Base-by-base conservation (phyloP, 768 basidiomycete species). In the Kwoniella europaea region DNA sequence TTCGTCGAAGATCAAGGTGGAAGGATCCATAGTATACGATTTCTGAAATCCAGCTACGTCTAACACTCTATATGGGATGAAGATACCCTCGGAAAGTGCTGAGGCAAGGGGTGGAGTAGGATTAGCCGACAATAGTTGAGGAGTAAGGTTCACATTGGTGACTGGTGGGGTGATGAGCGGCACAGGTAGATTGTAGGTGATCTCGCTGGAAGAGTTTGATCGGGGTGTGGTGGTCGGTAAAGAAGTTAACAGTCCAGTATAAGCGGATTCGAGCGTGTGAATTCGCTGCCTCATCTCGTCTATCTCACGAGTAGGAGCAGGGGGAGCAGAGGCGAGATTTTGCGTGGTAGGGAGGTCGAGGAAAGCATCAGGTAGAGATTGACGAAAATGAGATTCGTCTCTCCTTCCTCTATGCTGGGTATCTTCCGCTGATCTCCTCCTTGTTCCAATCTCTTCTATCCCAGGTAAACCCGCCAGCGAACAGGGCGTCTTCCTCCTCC, bases 1-100 rank as follows among this genome's bases (percentile, higher is more conserved):
- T 63, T 73, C 72, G 20, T 70, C 60, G 41, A 69, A 71, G 9
- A 24, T 54, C 20, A 57, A 10, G 22, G 12, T 56, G n/a, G 42
- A 12, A 13, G 65, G 66, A 50, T 59, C 27, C 56, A 54, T 59
- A 13, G 57, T 52, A 10, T 52, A 42, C 9, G 27, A 16, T n/a
- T 52, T 67, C 10, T 46, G 10, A n/a, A 67, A 52, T 15, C 57
- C 66, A 16, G 46, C 43, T 27, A 53, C 16, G 18, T 67, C 59
- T 20, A 57, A 50, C 29, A 43, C 12, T 59, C 57, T 57, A 29
- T 27, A n/a, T 46, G 15, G 56, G 9, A 67, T 18, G 20, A 15
- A 13, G 29, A 67, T 43, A 18, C 24, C 65, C 10, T 27, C 18
- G 9, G 13, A 35, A 6, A 35, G 41, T 18, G 56, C 13, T 16